Conservation (phyloP, 2,329 filamentous ascomycete species). For the Xylariales sp. region DNA sequence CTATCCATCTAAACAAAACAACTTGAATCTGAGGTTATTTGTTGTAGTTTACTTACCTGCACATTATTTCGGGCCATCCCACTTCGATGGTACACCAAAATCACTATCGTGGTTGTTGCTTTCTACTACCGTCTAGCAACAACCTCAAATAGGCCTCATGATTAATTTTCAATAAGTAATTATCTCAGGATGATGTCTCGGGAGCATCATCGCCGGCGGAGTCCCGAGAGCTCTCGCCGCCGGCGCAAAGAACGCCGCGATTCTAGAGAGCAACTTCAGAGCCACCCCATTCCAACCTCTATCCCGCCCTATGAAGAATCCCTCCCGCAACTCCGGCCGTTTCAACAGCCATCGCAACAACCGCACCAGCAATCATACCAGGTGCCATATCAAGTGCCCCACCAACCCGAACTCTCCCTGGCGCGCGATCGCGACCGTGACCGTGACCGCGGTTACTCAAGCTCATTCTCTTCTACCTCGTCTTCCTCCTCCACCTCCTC, state of each 20-base stretch:
- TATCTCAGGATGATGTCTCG: conserved; percentile 60
- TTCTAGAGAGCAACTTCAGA: conserved; percentile 55
- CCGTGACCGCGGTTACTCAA: conserved; percentile 48
- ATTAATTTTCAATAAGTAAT: conserved; percentile 36
- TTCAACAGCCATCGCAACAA: conserved; percentile 28
- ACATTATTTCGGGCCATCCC: conserved; percentile 22
- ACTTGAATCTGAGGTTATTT: conserved; percentile 22
- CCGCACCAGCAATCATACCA: conserved; percentile 22
- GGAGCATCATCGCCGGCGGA: conserved; percentile 66
- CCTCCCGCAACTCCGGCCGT: conserved; percentile 15
- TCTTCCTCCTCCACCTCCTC: conserved; percentile 66
- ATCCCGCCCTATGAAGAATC: conserved; percentile 40
- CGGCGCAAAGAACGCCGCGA: conserved; percentile 59
- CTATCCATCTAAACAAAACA: conserved; percentile 34
- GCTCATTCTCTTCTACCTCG: conserved; percentile 40
- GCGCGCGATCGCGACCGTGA: conserved; percentile 42
- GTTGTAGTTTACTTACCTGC: conserved; percentile 3
- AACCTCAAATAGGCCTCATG: conserved; percentile 42
- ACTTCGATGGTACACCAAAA: conserved; percentile 24
- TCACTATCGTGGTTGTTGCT: conserved; percentile 25
- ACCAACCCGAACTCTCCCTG: conserved; percentile 39
- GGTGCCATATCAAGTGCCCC: conserved; percentile 43
- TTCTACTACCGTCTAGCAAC: conserved; percentile 35
- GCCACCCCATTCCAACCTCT: conserved; percentile 40
- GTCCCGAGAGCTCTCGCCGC: conserved; percentile 66